Conservation (phyloP, 2,329 filamentous ascomycete genomes). For the Alternaria brassicae region DNA sequence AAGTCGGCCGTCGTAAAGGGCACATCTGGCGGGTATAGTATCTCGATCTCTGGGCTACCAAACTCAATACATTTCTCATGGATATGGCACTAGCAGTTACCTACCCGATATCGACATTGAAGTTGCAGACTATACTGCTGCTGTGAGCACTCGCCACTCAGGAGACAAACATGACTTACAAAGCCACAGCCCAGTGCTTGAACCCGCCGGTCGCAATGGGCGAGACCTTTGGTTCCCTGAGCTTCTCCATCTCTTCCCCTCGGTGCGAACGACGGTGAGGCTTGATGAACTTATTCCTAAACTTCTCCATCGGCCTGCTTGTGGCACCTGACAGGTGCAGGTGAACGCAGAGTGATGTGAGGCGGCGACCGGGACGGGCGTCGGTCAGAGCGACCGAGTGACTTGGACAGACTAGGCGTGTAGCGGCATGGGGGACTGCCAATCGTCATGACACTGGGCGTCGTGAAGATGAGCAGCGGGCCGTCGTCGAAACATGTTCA, state of each 20-base stretch:
- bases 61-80: slow-evolving; percentile 12
- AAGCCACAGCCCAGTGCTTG: slow-evolving; percentile 51
- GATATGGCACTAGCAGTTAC: slow-evolving; percentile 13
- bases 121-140: slow-evolving; percentile 52
- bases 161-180: slow-evolving; percentile 35
- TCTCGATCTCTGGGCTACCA: slow-evolving; percentile 51
- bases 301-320: slow-evolving; percentile 42
- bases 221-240: slow-evolving; percentile 17
- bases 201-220: slow-evolving; percentile 34
- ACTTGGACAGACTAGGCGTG: slow-evolving; percentile 4
- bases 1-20: slow-evolving; percentile 50
- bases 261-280: slow-evolving; percentile 34
- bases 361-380: slow-evolving; percentile 11
- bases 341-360: slow-evolving; percentile 19
- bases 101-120: slow-evolving; percentile 54
- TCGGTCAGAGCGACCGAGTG: slow-evolving; percentile 18
- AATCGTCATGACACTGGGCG: slow-evolving; percentile 16
- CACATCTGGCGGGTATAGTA: slow-evolving; percentile 51
- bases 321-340: slow-evolving; percentile 35
- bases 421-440: slow-evolving; percentile 10
- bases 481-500: slow-evolving; percentile 2
- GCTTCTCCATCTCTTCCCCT: slow-evolving; percentile 32
- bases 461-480: not conserved
- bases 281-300: slow-evolving; percentile 42
- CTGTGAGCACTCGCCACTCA: slow-evolving; percentile 19